Evolutionary conservation across 2,329 filamentous ascomycete genomes (phyloP), one percentile per base, ranked within the genome.

Genomic region (Teratosphaeriaceae sp.): DNA sequence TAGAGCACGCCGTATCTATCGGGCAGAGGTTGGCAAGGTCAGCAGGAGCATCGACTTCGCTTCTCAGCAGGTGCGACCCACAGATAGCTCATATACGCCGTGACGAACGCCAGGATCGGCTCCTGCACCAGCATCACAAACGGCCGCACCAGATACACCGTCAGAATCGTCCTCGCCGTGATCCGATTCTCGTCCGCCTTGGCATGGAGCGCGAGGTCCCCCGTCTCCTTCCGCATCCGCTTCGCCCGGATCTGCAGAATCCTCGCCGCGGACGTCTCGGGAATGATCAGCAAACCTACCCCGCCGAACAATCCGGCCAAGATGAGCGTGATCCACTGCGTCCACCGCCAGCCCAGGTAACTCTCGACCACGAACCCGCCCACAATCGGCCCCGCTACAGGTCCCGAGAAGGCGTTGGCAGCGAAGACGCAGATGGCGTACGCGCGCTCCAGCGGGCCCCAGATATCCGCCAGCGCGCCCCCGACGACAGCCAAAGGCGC

Each of bases 181-280:
- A 71, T 56, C 15, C 56, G 58, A 20, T 60, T 58, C 49, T 73
- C 67, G 35, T 75, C 71, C 8, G 65, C 55, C 42, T 67, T 65
- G 2, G 70, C 62, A 50, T 72, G 67, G 0, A 72, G 43, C 2
- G 66, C 68, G 65, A 65, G 70, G 49, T 75, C 72, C 30, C 64
- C 52, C 2, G 71, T 77, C 49, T 66, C 64, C 41, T 60, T 61
- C 4, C 76, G 69, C n/a, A 79, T 56, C 12, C 64, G 62, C 16
- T 61, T 63, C 5, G 76, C 76, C 21, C 71, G 68, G 2, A 57
- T 55, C 42, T 71, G 63, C 8, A 80, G 63, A 16, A 80, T 60
- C 6, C 69, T 64, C 0, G 69, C 66, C 1, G 63, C 66, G 23
- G 68, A 78, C 0, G 74, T 73, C 55, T 80, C 76, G 0, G 69